Conservation (phyloP, 1,284 basidiomycete genomes). For the Fomitopsis pinicola region DNA sequence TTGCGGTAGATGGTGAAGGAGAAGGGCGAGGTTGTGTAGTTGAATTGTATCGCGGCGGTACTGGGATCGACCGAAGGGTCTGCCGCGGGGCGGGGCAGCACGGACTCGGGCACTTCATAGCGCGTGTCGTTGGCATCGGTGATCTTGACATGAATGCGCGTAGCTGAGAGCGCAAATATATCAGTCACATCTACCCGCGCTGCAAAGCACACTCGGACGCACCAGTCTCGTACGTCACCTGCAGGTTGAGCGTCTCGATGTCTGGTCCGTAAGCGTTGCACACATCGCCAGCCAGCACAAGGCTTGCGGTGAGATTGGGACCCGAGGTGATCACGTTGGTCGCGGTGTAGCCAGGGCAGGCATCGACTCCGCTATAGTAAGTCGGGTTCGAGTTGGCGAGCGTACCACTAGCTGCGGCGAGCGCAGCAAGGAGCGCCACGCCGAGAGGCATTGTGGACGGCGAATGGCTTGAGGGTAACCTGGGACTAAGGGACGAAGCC, state of each 20-base stretch:
- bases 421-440: not conserved
- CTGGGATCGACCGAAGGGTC: conserved; percentile 25
- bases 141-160: conserved; percentile 72
- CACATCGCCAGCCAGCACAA: conserved; percentile 46
- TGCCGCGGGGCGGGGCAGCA: conserved; percentile 54
- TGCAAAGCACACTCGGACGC: conserved; percentile 14
- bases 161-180: conserved; percentile 30
- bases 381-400: not conserved
- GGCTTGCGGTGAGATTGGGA: conserved; percentile 44
- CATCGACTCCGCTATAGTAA: conserved; percentile 29
- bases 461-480: not conserved
- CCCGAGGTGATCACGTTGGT: conserved; percentile 33
- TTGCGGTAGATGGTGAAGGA: conserved; percentile 64
- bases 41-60: conserved; percentile 52
- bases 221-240: conserved; percentile 59
- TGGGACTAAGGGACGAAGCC: not conserved
- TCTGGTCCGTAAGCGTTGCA: conserved; percentile 68
- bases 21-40: conserved; percentile 65
- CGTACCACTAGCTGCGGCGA: not conserved
- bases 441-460: not conserved
- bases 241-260: conserved; percentile 44
- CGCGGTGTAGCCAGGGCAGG: conserved; percentile 52
- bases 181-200: not conserved
- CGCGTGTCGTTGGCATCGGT: conserved; percentile 52
- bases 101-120: conserved; percentile 66